Conservation (phyloP, 306 rosid species). For the Citrullus amarus region DNA sequence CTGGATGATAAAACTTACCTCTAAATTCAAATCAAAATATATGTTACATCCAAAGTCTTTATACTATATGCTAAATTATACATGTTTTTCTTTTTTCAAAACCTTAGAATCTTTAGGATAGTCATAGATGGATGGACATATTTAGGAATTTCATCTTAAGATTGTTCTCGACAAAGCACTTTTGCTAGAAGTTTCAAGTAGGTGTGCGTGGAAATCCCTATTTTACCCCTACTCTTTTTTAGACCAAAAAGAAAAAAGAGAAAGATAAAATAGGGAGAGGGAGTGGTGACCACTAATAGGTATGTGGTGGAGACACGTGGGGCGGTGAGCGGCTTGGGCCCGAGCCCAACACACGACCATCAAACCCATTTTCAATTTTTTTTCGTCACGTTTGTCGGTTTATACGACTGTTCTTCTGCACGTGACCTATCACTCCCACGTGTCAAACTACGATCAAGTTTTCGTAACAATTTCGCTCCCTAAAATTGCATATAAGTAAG, state of each 20-base stretch:
- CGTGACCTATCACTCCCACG: background rate
- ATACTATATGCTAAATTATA: too few relatives aligned
- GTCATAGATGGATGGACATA: too few relatives aligned
- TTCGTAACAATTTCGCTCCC: background rate
- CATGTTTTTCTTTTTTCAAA: too few relatives aligned
- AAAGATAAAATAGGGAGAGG: background rate
- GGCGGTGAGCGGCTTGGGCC: constrained; percentile 14
- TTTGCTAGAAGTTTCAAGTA: too few relatives aligned
- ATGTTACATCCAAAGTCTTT: too few relatives aligned
- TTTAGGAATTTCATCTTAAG: too few relatives aligned
- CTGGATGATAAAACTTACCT: too few relatives aligned
- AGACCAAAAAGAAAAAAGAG: too few relatives aligned
- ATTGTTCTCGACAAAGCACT: too few relatives aligned
- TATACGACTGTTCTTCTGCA: background rate
- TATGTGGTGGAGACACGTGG: constrained; percentile 33
- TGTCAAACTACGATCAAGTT: background rate
- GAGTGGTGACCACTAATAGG: background rate
- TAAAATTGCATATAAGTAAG: too few relatives aligned
- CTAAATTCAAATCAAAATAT: too few relatives aligned
- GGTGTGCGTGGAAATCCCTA: background rate
- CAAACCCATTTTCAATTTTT: background rate
- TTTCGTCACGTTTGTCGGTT: background rate
- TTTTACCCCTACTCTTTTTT: background rate
- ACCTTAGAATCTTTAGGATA: too few relatives aligned
- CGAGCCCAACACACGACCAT: background rate